Conservation (phyloP, 805 yeast genomes). For the Kodamaea restingae region DNA sequence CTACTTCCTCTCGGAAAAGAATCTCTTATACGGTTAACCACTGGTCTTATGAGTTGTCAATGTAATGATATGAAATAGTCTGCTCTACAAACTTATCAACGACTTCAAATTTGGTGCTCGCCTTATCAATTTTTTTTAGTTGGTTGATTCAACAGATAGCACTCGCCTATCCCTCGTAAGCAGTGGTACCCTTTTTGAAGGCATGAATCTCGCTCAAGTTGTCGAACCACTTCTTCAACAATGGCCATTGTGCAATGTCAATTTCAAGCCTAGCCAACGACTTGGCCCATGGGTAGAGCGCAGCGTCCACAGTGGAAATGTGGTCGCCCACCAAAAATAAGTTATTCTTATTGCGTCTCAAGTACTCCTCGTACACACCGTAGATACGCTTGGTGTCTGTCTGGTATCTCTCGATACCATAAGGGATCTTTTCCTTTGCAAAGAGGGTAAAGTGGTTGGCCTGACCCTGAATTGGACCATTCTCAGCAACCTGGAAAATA, state of each 20-base stretch:
- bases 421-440: constrained; percentile 51
- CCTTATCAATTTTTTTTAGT: too few species aligned
- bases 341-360: constrained; percentile 39
- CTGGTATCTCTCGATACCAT: constrained; percentile 49
- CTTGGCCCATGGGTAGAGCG: constrained; percentile 44
- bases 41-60: too few species aligned
- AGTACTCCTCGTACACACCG: constrained; percentile 50
- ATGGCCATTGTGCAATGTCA: constrained; percentile 37
- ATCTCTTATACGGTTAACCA: too few species aligned
- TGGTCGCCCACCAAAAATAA: constrained; percentile 56
- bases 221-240: constrained; percentile 38
- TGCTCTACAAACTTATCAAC: too few species aligned
- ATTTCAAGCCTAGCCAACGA: constrained; percentile 17
- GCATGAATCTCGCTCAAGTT: constrained; percentile 29
- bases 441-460: constrained; percentile 43
- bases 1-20: too few species aligned
- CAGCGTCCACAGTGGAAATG: constrained; percentile 56
- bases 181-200: constrained; percentile 19
- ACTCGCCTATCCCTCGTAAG: too few species aligned
- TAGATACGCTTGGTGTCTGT: constrained; percentile 51
- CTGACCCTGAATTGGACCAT: constrained; percentile 65
- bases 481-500: constrained; percentile 52
- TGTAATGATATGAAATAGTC: too few species aligned
- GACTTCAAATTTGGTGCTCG: too few species aligned
- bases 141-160: too few species aligned